phyloP scores from a whole-genome alignment of 441 rosid species.

The Raphanus hybrid region DNA sequence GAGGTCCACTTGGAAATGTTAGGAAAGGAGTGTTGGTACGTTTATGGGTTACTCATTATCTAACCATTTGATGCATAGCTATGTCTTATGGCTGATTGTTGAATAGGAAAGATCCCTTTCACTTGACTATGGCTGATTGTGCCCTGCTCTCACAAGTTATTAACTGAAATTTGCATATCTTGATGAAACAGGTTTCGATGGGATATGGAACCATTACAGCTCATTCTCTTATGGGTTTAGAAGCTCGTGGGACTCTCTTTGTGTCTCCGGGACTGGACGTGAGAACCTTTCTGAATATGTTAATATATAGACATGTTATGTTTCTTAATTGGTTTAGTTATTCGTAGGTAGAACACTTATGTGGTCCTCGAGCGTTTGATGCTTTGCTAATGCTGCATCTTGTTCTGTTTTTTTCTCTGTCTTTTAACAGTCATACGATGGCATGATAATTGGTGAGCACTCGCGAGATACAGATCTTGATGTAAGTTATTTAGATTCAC shows the following conservation, averaged over 20 bases:
- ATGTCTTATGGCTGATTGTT: neutral
- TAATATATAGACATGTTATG: neutral
- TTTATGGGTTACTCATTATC: slow-evolving; percentile 1
- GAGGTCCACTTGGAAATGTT: slow-evolving; percentile 93
- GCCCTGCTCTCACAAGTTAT: neutral
- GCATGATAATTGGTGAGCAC: slow-evolving; percentile 98
- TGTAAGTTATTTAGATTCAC: slow-evolving; percentile 54
- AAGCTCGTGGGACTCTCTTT: slow-evolving; percentile 92
- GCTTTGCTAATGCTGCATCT: slow-evolving; percentile 16
- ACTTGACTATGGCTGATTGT: no score
- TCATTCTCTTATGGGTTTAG: slow-evolving; percentile 87
- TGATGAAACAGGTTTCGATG: slow-evolving; percentile 43
- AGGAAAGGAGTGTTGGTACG: slow-evolving; percentile 98
- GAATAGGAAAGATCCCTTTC: no score
- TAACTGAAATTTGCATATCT: slow-evolving; percentile 16
- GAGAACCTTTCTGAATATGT: slow-evolving; percentile 22
- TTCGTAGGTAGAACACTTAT: neutral
- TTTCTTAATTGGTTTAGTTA: slow-evolving; percentile 12
- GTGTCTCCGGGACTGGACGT: slow-evolving; percentile 91
- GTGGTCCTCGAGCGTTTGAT: slow-evolving; percentile 7
- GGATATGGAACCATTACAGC: slow-evolving; percentile 79
- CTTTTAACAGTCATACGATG: slow-evolving; percentile 82
- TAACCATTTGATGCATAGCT: slow-evolving; percentile 48
- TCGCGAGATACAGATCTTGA: slow-evolving; percentile 95
- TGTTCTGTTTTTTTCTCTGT: slow-evolving; percentile 30